Evolutionary conservation across 306 rosid species (phyloP).

Genomic region (Betula pendula): DNA sequence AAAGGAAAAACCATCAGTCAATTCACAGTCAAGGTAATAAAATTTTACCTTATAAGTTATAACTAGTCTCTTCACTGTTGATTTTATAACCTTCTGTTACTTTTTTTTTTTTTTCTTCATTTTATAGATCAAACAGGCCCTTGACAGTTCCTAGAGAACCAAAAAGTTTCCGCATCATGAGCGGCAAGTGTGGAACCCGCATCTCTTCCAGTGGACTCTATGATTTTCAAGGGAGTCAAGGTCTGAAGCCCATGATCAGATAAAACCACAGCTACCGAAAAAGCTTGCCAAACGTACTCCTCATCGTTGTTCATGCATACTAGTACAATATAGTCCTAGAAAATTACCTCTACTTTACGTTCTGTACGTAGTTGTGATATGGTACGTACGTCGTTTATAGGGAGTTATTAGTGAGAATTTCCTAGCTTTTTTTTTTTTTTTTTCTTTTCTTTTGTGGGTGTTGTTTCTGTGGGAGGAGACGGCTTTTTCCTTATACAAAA

Average conservation of each 20-base stretch:
- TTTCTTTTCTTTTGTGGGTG: neutral
- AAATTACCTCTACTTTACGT: conserved; percentile 12
- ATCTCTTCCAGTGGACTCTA: conserved; percentile 43
- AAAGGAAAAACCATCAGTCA: neutral
- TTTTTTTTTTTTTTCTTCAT: no score
- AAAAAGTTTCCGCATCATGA: conserved; percentile 55
- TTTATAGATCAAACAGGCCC: conserved; percentile 70
- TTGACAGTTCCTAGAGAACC: conserved; percentile 74
- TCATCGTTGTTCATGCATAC: conserved; percentile 32
- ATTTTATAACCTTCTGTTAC: no score
- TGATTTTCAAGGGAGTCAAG: conserved; percentile 51
- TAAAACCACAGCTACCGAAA: conserved; percentile 23
- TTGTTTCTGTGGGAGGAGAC: neutral
- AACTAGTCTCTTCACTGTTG: no score
- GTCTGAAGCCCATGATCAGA: conserved; percentile 58
- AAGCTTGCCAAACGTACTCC: conserved; percentile 24
- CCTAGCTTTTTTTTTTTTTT: neutral
- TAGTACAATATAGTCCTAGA: conserved; percentile 35
- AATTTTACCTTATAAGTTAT: no score
- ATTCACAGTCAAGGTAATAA: no score
- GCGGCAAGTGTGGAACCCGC: conserved; percentile 52
- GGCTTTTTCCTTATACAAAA: conserved; percentile 12
- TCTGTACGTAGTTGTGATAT: conserved; percentile 36
- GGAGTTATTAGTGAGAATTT: conserved; percentile 14
- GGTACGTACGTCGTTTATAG: conserved; percentile 33